Conservation (phyloP, 2,329 filamentous ascomycete species). For the Pseudogymnoascus pannorum region DNA sequence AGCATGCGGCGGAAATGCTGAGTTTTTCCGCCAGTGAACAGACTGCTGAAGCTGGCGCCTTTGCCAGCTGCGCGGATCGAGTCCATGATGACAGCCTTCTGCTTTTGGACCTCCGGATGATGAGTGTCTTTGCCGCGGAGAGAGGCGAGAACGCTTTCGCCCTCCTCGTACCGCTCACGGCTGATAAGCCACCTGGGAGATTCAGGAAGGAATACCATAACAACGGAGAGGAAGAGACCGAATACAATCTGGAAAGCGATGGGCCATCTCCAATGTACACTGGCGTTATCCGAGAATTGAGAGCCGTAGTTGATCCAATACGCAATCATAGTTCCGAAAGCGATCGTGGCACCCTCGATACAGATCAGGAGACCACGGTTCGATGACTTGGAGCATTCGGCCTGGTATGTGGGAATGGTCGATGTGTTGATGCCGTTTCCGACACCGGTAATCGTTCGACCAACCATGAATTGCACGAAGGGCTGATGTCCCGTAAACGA, state of each 20-base stretch:
- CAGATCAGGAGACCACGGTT: slow-evolving; percentile 93
- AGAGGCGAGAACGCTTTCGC: slow-evolving; percentile 13
- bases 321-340: slow-evolving; percentile 9
- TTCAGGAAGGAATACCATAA: slow-evolving; percentile 75
- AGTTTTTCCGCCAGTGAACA: slow-evolving; percentile 40
- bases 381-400: slow-evolving; percentile 91
- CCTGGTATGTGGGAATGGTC: slow-evolving; percentile 89
- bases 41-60: slow-evolving; percentile 29
- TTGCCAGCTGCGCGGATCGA: slow-evolving; percentile 37
- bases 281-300: slow-evolving; percentile 69
- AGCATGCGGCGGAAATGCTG: slow-evolving; percentile 42
- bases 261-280: slow-evolving; percentile 75
- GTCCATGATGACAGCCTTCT: slow-evolving; percentile 46
- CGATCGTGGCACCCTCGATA: slow-evolving; percentile 52
- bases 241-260: slow-evolving; percentile 84
- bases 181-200: slow-evolving; percentile 82
- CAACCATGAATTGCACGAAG: slow-evolving; percentile 72
- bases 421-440: slow-evolving; percentile 84
- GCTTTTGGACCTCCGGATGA: slow-evolving; percentile 40
- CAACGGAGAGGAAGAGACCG: slow-evolving; percentile 38
- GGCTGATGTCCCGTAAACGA: slow-evolving; percentile 70
- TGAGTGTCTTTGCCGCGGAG: slow-evolving; percentile 28
- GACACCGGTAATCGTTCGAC: slow-evolving; percentile 76
- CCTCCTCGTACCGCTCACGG: not conserved
- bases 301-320: slow-evolving; percentile 95